Percentiles rank a stretch among this genome's conserved stretches.
Evolutionary conservation across 208 protist species (phyloP).

Genomic region (Trypanosoma platydactyli): DNA sequence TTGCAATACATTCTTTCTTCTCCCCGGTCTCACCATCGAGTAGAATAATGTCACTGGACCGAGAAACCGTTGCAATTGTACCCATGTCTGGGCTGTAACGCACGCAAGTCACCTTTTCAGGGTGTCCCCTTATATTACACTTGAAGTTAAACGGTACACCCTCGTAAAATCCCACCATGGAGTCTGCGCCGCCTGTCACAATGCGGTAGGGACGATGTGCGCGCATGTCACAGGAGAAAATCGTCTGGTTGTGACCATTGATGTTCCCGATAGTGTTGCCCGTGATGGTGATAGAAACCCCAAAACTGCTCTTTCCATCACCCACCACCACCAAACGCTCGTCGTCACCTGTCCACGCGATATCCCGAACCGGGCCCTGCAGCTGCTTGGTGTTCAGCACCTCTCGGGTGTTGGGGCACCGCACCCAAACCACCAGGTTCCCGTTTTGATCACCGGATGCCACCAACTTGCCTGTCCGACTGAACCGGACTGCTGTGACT

Average conservation of each 20-base stretch:
- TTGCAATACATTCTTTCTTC: constrained; percentile 21
- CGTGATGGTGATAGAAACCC: constrained; percentile 30
- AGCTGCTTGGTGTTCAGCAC: constrained; percentile 36
- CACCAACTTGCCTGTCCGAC: constrained; percentile 38
- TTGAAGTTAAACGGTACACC: constrained; percentile 65
- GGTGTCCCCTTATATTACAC: constrained; percentile 37
- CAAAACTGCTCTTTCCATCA: constrained; percentile 51
- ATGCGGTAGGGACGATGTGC: constrained; percentile 43
- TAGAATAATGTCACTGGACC: constrained; percentile 37
- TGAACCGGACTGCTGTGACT: constrained; percentile 48
- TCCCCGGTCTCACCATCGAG: constrained; percentile 57
- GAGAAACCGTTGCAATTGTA: constrained; percentile 38
- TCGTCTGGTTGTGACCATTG: constrained; percentile 46
- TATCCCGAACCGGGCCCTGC: constrained; percentile 48
- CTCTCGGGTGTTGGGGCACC: constrained; percentile 29
- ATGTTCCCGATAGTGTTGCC: constrained; percentile 46
- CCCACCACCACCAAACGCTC: constrained; percentile 61
- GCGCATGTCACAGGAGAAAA: constrained; percentile 52
- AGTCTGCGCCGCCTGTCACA: constrained; percentile 45
- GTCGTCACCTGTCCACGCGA: constrained; percentile 58
- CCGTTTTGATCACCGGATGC: constrained; percentile 63
- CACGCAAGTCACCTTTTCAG: constrained; percentile 64
- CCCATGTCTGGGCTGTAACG: constrained; percentile 53
- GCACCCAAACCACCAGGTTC: constrained; percentile 43
- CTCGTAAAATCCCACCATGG: constrained; percentile 62